Base-by-base conservation (phyloP, 192 early-diverging fungal species). In the Gonapodya sp. region DNA sequence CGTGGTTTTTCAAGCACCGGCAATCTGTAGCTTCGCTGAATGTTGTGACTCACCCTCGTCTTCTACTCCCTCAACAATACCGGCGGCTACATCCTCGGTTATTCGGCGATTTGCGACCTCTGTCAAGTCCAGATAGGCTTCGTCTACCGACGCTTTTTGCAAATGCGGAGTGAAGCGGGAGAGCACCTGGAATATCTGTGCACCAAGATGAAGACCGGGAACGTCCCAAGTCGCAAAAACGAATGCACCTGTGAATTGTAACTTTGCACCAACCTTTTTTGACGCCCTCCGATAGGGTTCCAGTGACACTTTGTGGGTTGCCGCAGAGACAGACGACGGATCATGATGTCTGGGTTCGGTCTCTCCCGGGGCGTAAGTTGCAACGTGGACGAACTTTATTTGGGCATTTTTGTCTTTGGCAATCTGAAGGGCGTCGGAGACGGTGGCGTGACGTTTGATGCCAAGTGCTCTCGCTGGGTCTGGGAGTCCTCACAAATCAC, bases 231-330 rank as follows among this genome's bases (percentile, higher is more conserved):
- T 1, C 79, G 73, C 36, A 81, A 33, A 31, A 84, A 72, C 36
- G 36, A 78, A 84, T 35, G 24, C 18, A 18, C 24, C 36, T 83
- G n/a, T 24, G 30, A 64, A 75, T 32, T 82, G 35, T 31, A 30
- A 78, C 46, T 73, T 64, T 36, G 32, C 64, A 35, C 36, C n/a
- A 16, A 46, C 36, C 77, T 46, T 35, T 24, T 78, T 78, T 46
- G 79, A 36, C n/a, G 83, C 81, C 14, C 72, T 30, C 32, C 95
- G 88, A 84, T 96, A 97, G 24, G 89, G 89, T 35, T 96, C 92
- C 46, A 97, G 84, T 8, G 93, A 94, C 34, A 94, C 95, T 83
- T 98, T 98, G 86, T 98, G 97, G 0, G 94, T 94, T 64, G 81
- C 87, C 24, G 46, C 8, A 8, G 46, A 64, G 46, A 64, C 46